Evolutionary conservation across 345 rosid genomes (phyloP).

Genomic region (Moringa oleifera): DNA sequence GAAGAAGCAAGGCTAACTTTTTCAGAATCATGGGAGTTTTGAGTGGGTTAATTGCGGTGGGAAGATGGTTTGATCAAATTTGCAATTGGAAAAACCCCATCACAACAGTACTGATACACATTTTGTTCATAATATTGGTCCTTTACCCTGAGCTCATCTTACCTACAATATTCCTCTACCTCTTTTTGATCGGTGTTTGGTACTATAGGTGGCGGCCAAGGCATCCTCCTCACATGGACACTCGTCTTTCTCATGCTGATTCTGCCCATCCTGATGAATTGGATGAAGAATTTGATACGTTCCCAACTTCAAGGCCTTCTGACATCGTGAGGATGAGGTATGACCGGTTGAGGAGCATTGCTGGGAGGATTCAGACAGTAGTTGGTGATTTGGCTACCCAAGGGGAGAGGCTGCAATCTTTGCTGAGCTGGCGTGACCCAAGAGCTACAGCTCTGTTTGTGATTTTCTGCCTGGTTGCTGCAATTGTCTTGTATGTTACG

Average conservation of each 20-base stretch:
- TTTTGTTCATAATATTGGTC: constrained; percentile 77
- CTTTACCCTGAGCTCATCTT: constrained; percentile 84
- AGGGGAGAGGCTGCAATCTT: constrained; percentile 85
- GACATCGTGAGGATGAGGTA: constrained; percentile 81
- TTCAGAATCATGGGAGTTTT: constrained; percentile 84
- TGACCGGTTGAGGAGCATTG: constrained; percentile 84
- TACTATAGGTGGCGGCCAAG: constrained; percentile 92
- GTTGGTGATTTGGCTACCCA: constrained; percentile 95
- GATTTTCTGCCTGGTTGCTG: constrained; percentile 75
- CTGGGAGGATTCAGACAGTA: constrained; percentile 89
- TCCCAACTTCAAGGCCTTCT: constrained; percentile 69
- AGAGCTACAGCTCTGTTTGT: constrained; percentile 80
- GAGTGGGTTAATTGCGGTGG: constrained; percentile 71
- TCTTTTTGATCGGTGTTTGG: constrained; percentile 91
- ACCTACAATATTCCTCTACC: constrained; percentile 85
- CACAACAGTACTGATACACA: constrained; percentile 80
- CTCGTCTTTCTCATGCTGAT: constrained; percentile 88
- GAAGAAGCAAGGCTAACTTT: constrained; percentile 95
- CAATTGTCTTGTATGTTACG: constrained; percentile 71
- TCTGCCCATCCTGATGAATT: constrained; percentile 79
- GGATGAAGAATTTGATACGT: constrained; percentile 87
- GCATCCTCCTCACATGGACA: constrained; percentile 96
- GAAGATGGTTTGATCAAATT: constrained; percentile 92
- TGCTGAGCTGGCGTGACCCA: constrained; percentile 95
- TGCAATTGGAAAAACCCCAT: constrained; percentile 91